A percentile compares a stretch with the other conserved stretches of the same genome.
Conservation (phyloP, 1,284 basidiomycete species). For the Boletus sp. region DNA sequence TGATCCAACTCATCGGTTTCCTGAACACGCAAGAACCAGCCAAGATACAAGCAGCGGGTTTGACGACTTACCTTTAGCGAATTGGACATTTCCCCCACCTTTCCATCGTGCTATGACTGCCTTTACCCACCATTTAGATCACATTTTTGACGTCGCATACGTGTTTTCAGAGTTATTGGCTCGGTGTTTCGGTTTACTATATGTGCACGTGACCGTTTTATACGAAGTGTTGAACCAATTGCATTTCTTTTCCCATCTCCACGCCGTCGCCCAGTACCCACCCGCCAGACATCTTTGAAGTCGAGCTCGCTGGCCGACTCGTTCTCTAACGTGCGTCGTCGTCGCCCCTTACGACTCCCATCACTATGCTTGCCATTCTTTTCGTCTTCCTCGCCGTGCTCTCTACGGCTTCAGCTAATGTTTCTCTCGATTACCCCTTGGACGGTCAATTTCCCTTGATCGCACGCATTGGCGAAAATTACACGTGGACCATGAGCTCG, state of each 20-base stretch:
- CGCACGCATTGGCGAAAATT: slow-evolving; percentile 55
- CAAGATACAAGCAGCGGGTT: slow-evolving; percentile 73
- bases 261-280: slow-evolving; percentile 4
- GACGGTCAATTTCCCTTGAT: slow-evolving; percentile 60
- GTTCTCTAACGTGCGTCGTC: slow-evolving; percentile 41
- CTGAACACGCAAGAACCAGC: slow-evolving; percentile 72
- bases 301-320: slow-evolving; percentile 60
- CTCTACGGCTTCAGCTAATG: slow-evolving; percentile 37
- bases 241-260: slow-evolving; percentile 10
- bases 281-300: slow-evolving; percentile 18
- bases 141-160: slow-evolving; percentile 14
- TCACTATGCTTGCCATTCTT: slow-evolving; percentile 65
- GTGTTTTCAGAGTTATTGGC: slow-evolving; percentile 3
- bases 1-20: slow-evolving; percentile 73
- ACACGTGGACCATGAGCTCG: slow-evolving; percentile 59
- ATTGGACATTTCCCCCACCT: background rate
- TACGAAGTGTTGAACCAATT: slow-evolving; percentile 13
- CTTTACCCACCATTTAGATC: slow-evolving; percentile 23
- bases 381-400: slow-evolving; percentile 43
- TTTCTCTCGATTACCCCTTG: slow-evolving; percentile 49
- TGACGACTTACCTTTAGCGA: slow-evolving; percentile 50
- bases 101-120: background rate
- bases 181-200: slow-evolving; percentile 7
- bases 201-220: slow-evolving; percentile 28
- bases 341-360: slow-evolving; percentile 41